Evolutionary conservation across 257 asterid species (phyloP), one percentile per base, ranked within the genome.

Genomic region (Nicotiana sylvestris): DNA sequence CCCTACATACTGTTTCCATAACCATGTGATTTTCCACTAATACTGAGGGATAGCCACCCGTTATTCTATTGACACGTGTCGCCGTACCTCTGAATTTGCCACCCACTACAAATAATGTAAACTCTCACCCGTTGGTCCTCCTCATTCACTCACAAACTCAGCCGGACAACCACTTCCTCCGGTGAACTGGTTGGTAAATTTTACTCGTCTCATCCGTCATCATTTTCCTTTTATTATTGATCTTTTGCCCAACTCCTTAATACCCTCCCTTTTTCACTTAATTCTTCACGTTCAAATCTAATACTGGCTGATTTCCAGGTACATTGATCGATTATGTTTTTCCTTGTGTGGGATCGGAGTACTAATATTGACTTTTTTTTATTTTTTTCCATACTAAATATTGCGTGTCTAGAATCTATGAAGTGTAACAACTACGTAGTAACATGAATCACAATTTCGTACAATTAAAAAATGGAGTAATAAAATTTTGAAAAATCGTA

Each of bases 1-100:
- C 62, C 39, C 61, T 46, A 72, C 49, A 13, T 25, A 46, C 61
- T 46, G 79, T 25, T 35, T 76, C 64, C 64, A 76, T 39, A 76
- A 15, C 70, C 43, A 65, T 12, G 39, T 62, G 67, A 62, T 62
- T 62, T 58, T n/a, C 65, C 13, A 58, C 13, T 58, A 55, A 17
- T 57, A 30, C 32, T 69, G 1, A 37, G 79, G 79, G 4, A 72
- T 15, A 27, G 80, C 64, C 37, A 7, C 27, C 64, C 80, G 9
- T 3, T 51, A 29, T 9, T 58, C 33, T 6, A 4, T 0, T 25
- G 62, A 82, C 86, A 84, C 82, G 86, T 84, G 84, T n/a, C 78
- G 27, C 9, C 1, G 15, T 35, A 2, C 58, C 30, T 12, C 35
- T 29, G 53, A 21, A 58, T 9, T 58, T 57, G 56, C 82, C 18